Percentiles rank a stretch among this genome's conserved stretches.
phyloP scores from a whole-genome alignment of 108 stramenopile species.

The Nitzschia putrida region DNA sequence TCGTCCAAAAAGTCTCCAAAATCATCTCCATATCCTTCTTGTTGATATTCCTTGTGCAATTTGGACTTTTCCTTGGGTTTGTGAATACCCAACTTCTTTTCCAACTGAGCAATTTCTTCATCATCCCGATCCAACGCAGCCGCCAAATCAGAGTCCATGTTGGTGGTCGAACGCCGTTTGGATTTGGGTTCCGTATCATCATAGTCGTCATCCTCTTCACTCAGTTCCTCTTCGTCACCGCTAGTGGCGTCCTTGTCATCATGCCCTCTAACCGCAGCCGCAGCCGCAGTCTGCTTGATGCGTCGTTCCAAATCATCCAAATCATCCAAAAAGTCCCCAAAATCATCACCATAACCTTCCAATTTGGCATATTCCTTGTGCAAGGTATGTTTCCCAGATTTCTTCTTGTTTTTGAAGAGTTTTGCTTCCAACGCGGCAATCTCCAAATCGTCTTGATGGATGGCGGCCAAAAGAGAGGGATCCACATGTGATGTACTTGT shows the following conservation, averaged over 20 bases:
- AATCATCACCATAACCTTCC: conserved; percentile 85
- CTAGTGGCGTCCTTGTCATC: background rate
- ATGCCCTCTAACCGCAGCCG: too few species aligned
- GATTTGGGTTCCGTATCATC: conserved; percentile 1
- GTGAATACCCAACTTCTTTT: conserved; percentile 58
- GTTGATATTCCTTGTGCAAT: conserved; percentile 75
- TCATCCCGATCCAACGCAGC: conserved; percentile 67
- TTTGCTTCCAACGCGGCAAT: conserved; percentile 77
- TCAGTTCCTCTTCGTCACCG: background rate
- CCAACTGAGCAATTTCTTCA: conserved; percentile 70
- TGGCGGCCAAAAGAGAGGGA: conserved; percentile 59
- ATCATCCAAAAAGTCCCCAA: conserved; percentile 81
- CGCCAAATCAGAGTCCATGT: conserved; percentile 53
- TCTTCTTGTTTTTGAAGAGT: conserved; percentile 46
- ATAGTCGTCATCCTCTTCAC: conserved; percentile 15
- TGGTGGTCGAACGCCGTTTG: background rate
- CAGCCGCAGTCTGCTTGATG: background rate
- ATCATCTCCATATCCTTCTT: conserved; percentile 82
- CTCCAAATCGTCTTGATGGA: conserved; percentile 78
- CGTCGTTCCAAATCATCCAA: conserved; percentile 59
- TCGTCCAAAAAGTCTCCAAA: conserved; percentile 81
- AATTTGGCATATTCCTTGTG: conserved; percentile 78
- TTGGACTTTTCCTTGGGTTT: conserved; percentile 43
- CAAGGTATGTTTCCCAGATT: conserved; percentile 34
- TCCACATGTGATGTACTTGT: conserved; percentile 47